Base-by-base conservation (phyloP, 768 basidiomycete genomes). In the Rhodotorula toruloides region DNA sequence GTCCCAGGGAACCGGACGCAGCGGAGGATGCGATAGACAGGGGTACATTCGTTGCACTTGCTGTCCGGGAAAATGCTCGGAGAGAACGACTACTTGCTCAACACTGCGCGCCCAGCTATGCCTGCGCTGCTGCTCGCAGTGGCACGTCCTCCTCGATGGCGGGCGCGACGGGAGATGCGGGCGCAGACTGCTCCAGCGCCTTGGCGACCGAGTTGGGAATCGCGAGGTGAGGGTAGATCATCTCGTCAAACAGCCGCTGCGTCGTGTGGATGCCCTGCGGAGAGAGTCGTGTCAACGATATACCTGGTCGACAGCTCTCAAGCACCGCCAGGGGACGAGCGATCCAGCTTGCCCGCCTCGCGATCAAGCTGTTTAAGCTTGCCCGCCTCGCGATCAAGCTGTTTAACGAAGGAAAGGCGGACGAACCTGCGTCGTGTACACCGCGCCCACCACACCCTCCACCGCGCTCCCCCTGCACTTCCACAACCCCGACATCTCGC, bases 401-500 rank as follows among this genome's bases (percentile, higher is more conserved):
- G 17, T 34, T 13, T 13, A 10, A 4, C 39, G 22, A 29, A 7
- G 44, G 8, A 46, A 46, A 46, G 12, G n/a, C 44, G 44, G 44
- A 46, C 8, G 9, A 48, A 42, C 68, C 58, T 69, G 63, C 29
- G 62, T 61, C n/a, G 63, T 65, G 43, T 57, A 69, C 17, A 65
- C 59, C 11, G 48, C 63, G 0, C 68, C 68, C 13, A 65, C 17
- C 2, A 65, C 47, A 12, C 50, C 63, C 55, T 69, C 68, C 32
- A 69, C 68, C 31, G 54, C 63, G 17, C 39, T 44, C 32, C 68
- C 68, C 59, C 68, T 50, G 54, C 59, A 64, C 59, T 69, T 69
- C 54, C 50, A 69, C 58, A 69, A 17, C 4, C 68, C 68, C 17
- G 63, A 65, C 59, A 61, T 58, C 32, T 58, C 59, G 9, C 68